Conservation (phyloP, 805 yeast species). For the Nakazawaea siamensis region DNA sequence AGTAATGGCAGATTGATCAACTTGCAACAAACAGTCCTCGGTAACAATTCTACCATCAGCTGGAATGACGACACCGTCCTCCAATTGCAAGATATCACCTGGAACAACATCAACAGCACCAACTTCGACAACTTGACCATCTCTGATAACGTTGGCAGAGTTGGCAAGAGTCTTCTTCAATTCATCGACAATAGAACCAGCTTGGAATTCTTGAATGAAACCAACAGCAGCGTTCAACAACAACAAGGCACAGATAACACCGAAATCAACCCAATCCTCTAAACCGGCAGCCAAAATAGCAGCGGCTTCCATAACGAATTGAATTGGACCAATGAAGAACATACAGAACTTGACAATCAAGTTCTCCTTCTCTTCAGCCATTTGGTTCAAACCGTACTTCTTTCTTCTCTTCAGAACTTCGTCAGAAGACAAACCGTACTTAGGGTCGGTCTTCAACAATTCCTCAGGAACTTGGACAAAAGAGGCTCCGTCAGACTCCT, state of each 20-base stretch:
- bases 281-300: constrained; percentile 93
- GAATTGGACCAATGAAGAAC: constrained; percentile 94
- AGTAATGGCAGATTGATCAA: constrained; percentile 94
- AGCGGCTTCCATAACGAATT: constrained; percentile 96
- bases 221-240: constrained; percentile 88
- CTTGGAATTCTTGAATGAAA: constrained; percentile 95
- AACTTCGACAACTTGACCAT: constrained; percentile 68
- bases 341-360: constrained; percentile 67
- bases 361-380: constrained; percentile 85
- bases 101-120: constrained; percentile 85
- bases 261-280: constrained; percentile 98
- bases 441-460: constrained; percentile 73
- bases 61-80: constrained; percentile 89
- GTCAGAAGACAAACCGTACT: constrained; percentile 66
- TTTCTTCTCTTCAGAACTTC: constrained; percentile 80
- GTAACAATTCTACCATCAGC: constrained; percentile 88
- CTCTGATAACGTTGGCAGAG: constrained; percentile 79
- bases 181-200: constrained; percentile 96
- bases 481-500: constrained; percentile 39
- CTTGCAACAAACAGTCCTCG: constrained; percentile 79
- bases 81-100: constrained; percentile 88
- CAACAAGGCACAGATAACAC: constrained; percentile 88
- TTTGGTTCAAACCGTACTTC: constrained; percentile 85
- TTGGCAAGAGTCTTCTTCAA: constrained; percentile 92
- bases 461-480: constrained; percentile 83